These are phyloP conservation scores for Thuja plicata DNA, from an alignment of 83 land plant genomes.

Conservation along the genomic window DNA sequence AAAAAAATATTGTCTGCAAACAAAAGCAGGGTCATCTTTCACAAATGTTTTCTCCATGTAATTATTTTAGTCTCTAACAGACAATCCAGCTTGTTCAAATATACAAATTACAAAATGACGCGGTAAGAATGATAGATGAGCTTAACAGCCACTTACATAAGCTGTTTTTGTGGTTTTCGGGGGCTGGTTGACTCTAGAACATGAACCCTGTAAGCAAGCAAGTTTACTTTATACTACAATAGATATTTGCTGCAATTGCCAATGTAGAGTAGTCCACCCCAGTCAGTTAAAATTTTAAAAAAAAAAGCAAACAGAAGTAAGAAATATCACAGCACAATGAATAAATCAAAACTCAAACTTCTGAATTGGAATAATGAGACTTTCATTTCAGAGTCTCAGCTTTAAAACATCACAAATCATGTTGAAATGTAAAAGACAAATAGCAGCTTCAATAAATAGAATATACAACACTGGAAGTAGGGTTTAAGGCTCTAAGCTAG, in stretches of 20 bases:
- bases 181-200: not conserved
- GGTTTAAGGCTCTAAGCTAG: not conserved
- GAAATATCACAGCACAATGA: not conserved
- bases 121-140: not conserved
- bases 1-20: not conserved
- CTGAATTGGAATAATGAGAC: not conserved
- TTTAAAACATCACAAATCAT: not conserved
- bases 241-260: not conserved
- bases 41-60: not conserved
- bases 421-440: not conserved
- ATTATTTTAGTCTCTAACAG: not conserved
- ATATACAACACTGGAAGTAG: not conserved
- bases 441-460: not conserved
- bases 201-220: not conserved
- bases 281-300: not conserved
- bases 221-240: not conserved
- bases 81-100: not conserved
- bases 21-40: not conserved
- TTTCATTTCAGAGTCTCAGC: not conserved
- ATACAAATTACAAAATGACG: not conserved
- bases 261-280: not conserved
- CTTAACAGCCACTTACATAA: not conserved
- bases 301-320: too few species aligned
- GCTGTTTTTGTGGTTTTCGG: not conserved
- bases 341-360: not conserved